Evolutionary conservation across 257 asterid genomes (phyloP).

Genomic region (Ballota nigra): DNA sequence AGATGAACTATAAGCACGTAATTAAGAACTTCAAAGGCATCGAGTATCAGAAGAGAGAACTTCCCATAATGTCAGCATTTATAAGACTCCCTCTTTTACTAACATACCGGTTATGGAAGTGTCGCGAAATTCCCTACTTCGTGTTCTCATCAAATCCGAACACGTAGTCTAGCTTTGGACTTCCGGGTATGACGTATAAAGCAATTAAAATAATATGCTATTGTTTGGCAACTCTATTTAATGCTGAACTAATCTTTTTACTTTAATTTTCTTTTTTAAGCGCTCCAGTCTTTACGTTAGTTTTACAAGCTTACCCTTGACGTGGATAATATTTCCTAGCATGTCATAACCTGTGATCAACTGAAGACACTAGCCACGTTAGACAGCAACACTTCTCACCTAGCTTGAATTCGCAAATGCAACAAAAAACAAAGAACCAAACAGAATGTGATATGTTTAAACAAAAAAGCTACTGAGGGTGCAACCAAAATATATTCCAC

Average conservation of each 20-base stretch:
- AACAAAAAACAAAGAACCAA: background rate
- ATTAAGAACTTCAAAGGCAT: background rate
- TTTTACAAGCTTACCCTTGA: background rate
- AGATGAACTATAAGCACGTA: background rate
- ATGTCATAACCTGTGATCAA: background rate
- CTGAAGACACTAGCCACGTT: background rate
- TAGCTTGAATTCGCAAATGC: background rate
- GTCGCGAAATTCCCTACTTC: background rate
- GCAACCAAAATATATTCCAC: slow-evolving; percentile 4
- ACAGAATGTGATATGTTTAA: background rate
- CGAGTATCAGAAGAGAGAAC: background rate
- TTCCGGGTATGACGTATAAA: background rate
- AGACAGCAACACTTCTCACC: slow-evolving; percentile 8
- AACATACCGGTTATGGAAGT: background rate
- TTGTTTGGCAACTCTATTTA: background rate
- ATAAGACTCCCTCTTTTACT: background rate
- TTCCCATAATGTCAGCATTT: background rate
- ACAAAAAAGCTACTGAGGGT: background rate
- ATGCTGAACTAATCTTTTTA: background rate
- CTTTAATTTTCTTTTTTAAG: background rate
- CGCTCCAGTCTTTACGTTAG: background rate
- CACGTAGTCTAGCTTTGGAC: background rate
- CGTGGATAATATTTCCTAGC: background rate
- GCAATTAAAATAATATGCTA: background rate
- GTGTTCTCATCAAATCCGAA: background rate